A percentile compares a stretch with the other conserved stretches of the same genome.
phyloP scores from a whole-genome alignment of 2,329 filamentous ascomycete species.

The Karstenula rhodostoma region DNA sequence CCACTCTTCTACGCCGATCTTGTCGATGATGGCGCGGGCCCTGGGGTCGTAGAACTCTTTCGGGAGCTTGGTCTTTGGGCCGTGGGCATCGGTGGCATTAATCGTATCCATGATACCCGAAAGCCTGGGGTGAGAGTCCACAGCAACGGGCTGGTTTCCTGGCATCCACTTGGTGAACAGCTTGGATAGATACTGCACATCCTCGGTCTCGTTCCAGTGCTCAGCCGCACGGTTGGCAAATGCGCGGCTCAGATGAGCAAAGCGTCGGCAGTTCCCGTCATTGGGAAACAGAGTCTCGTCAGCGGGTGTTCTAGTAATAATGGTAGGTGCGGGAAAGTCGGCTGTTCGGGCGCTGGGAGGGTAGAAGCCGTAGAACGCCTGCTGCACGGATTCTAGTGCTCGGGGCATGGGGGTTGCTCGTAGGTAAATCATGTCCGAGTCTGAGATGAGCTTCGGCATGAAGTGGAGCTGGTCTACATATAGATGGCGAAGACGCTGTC shows the following conservation, averaged over 20 bases:
- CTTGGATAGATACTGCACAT: slow-evolving; percentile 84
- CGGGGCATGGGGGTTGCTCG: slow-evolving; percentile 59
- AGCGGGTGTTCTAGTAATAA: slow-evolving; percentile 54
- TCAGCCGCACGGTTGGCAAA: slow-evolving; percentile 59
- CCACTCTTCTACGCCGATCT: slow-evolving; percentile 89
- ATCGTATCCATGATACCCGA: slow-evolving; percentile 94
- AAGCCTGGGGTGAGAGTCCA: slow-evolving; percentile 83
- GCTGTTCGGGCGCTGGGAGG: slow-evolving; percentile 53
- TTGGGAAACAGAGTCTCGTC: slow-evolving; percentile 62
- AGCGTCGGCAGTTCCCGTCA: slow-evolving; percentile 58
- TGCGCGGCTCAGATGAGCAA: slow-evolving; percentile 56
- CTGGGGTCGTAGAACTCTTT: slow-evolving; percentile 85
- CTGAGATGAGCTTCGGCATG: slow-evolving; percentile 55
- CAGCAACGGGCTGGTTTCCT: slow-evolving; percentile 70
- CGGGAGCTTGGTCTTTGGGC: slow-evolving; percentile 78
- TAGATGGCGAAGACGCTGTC: slow-evolving; percentile 57
- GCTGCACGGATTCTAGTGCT: slow-evolving; percentile 60
- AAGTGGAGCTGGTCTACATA: slow-evolving; percentile 61
- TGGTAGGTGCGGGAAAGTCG: slow-evolving; percentile 54
- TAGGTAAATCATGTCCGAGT: slow-evolving; percentile 55
- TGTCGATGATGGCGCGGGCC: slow-evolving; percentile 72
- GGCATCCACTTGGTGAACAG: slow-evolving; percentile 89
- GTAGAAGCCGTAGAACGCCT: slow-evolving; percentile 59
- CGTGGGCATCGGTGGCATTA: slow-evolving; percentile 87
- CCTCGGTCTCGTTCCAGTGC: slow-evolving; percentile 66